Base-by-base conservation (phyloP, 2,329 filamentous ascomycete species). In the Penicillium sp. region DNA sequence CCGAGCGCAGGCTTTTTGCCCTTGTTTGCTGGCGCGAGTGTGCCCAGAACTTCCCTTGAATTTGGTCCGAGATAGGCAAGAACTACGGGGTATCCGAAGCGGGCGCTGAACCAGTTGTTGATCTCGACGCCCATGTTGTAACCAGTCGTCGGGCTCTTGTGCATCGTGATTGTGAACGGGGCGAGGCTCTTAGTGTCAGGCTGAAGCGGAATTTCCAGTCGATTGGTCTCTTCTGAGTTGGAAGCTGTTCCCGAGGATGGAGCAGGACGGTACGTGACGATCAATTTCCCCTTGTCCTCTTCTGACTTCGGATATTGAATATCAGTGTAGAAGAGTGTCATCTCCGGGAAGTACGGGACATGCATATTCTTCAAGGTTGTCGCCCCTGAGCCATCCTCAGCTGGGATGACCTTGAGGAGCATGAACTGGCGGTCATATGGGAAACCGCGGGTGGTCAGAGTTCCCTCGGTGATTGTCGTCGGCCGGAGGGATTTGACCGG, bases 401-500 rank as follows among this genome's bases (percentile, higher is more conserved):
- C 58, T 5, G 59, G 51, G 16, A 72, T 63, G 55, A 80, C 72
- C 57, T 79, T 79, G 53, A 82, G 77, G 3, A 89, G 77, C 80
- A 89, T 87, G 69, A 88, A 89, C 29, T 76, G 75, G 9, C 87
- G 80, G 70, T 90, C 87, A 64, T 86, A 72, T 34, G 74, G 72
- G 57, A 88, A 75, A 12, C 86, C 86, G 54, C 82, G 77, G n/a
- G 75, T 73, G 4, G 78, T 80, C 39, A 88, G 67, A n/a, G 69
- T 68, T 3, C 83, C 76, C 0, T 71, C 67, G 4, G 73, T 51
- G 28, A 89, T 70, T 14, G 75, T 67, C 46, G 85, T 79, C 42
- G 80, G 80, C 30, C 82, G 80, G n/a, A 89, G 77, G 7, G 79
- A 84, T 65, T 89, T 89, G 70, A 89, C 83, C 35, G 87, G 86